phyloP scores from a whole-genome alignment of 1,284 basidiomycete species.

The Porodaedalea pini region DNA sequence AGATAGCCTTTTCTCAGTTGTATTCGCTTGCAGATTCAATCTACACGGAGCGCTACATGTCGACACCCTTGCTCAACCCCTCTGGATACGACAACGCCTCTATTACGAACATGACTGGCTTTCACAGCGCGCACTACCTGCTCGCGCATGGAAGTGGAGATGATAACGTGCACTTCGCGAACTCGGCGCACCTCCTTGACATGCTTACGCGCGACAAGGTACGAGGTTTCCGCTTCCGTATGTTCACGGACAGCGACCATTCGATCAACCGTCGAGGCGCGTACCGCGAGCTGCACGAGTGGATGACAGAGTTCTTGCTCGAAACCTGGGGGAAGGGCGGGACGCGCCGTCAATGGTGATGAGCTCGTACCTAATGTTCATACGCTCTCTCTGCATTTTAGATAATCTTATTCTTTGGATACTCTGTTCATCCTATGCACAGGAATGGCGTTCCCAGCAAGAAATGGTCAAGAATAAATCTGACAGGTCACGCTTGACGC shows the following conservation, averaged over 20 bases:
- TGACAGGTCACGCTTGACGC: too few species aligned
- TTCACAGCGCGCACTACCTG: conserved; percentile 74
- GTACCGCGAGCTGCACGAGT: conserved; percentile 83
- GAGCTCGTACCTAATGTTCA: not conserved
- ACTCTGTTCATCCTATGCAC: too few species aligned
- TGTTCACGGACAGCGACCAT: conserved; percentile 96
- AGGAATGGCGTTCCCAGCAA: too few species aligned
- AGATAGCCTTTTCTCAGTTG: not conserved
- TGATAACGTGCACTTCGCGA: conserved; percentile 92
- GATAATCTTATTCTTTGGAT: not conserved
- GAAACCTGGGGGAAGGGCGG: conserved; percentile 93
- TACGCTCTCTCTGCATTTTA: not conserved
- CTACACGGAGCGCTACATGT: conserved; percentile 98
- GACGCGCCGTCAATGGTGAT: conserved; percentile 50
- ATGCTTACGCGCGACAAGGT: conserved; percentile 81
- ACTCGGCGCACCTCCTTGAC: conserved; percentile 88
- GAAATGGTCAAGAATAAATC: too few species aligned
- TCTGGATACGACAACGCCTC: conserved; percentile 83
- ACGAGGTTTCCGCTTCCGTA: conserved; percentile 82
- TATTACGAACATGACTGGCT: conserved; percentile 82
- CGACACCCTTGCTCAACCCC: conserved; percentile 71
- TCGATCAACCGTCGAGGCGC: conserved; percentile 71
- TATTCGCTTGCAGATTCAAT: conserved; percentile 61
- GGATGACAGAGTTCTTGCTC: conserved; percentile 76
- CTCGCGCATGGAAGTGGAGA: conserved; percentile 92